Evolutionary conservation across 1,139 yeast genomes (phyloP), one percentile per base, ranked within the genome.

Genomic region (Hansenula sp.): DNA sequence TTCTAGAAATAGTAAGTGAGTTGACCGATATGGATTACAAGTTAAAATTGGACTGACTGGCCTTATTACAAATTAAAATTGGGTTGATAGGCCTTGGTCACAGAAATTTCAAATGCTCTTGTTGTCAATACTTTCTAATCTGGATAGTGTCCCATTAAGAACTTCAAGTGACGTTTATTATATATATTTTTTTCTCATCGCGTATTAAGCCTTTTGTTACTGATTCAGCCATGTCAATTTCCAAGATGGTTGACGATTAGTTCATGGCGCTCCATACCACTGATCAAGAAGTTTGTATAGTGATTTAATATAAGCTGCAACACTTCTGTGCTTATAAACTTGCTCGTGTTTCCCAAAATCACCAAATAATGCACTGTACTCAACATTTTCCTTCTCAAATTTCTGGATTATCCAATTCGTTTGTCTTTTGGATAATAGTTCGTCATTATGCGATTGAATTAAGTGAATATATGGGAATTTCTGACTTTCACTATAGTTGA

Each of bases 401-500:
- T 51, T 40, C 3, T 40, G 8, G 4, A 48, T 37, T 11, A 63
- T 41, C 54, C 56, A 51, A 3, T 53, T 49, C 0, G 63, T 51
- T 37, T 64, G 68, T 3, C 50, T 44, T 25, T 54, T 39, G 3
- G 58, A 43, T 18, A 64, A 43, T 15, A 62, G 42, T 40, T 64
- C 68, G 46, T 64, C 68, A 7, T 52, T 40, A 40, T 59, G 62
- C 2, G 66, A 61, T 10, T 64, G 66, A 5, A 63, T 29, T 1
- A 64, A 32, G 43, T 57, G 50, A 42, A 52, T 42, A 17, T 45
- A 39, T 21, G 25, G 25, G 28, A 16, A 9, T 33, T 13, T 8
- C 15, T 4, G 6, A 10, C n/a, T n/a, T 8, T 15, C 5, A 4
- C 11, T 6, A 34, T 10, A 11, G 13, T 15, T 25, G 7, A 10